A percentile compares a stretch with the other conserved stretches of the same genome.
phyloP scores from a whole-genome alignment of 2,329 filamentous ascomycete genomes.

The Tolypocladium cylindrosporum region DNA sequence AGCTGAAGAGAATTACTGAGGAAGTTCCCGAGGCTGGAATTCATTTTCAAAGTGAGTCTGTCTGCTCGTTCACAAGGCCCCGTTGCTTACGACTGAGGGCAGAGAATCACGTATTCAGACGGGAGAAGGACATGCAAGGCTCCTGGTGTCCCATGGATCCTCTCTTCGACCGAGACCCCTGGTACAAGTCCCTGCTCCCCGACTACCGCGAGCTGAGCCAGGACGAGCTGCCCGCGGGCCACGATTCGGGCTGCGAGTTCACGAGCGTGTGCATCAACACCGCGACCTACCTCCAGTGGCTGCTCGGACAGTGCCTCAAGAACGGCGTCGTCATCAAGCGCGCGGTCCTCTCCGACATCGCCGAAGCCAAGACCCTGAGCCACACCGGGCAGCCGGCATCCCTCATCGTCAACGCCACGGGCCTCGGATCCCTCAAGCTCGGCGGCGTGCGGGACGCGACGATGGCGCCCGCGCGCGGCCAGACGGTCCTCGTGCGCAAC shows the following conservation, averaged over 20 bases:
- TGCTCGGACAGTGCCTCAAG: constrained; percentile 68
- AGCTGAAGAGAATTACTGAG: constrained; percentile 47
- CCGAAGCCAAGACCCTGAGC: constrained; percentile 46
- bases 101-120: constrained; percentile 41
- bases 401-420: constrained; percentile 77
- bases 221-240: constrained; percentile 49
- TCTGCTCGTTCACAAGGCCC: too few species aligned
- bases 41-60: constrained; percentile 56
- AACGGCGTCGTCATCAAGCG: constrained; percentile 61
- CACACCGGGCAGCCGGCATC: constrained; percentile 50
- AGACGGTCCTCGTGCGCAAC: constrained; percentile 77
- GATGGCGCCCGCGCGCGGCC: constrained; percentile 69
- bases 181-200: constrained; percentile 63
- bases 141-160: constrained; percentile 42
- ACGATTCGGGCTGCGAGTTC: constrained; percentile 66
- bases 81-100: background rate
- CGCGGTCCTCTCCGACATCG: constrained; percentile 56
- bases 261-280: constrained; percentile 89
- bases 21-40: constrained; percentile 69
- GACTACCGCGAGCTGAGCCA: constrained; percentile 56
- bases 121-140: constrained; percentile 49
- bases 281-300: constrained; percentile 76
- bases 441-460: constrained; percentile 71
- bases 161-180: constrained; percentile 55
- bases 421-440: constrained; percentile 62